Percentiles rank a stretch among this genome's conserved stretches.
Evolutionary conservation across 2,329 filamentous ascomycete species (phyloP).

Genomic region (Elsinoe necatrix): DNA sequence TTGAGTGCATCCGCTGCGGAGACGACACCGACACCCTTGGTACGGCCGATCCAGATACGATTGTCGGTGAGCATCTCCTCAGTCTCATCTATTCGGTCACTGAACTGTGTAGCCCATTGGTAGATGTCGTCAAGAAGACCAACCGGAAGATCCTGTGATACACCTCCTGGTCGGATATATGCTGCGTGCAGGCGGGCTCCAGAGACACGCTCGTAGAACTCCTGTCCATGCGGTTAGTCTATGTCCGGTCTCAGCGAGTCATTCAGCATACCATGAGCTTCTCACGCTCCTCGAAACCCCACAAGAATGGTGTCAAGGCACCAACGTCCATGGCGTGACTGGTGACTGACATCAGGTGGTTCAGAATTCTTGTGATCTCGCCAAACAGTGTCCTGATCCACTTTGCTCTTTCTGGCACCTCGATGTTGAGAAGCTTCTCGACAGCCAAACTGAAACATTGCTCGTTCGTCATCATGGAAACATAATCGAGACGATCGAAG

Average conservation of each 20-base stretch:
- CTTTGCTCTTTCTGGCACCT: constrained; percentile 91
- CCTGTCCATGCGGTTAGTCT: constrained; percentile 44
- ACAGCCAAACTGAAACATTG: constrained; percentile 93
- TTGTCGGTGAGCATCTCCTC: constrained; percentile 98
- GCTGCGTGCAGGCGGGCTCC: constrained; percentile 95
- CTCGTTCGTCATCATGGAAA: constrained; percentile 99
- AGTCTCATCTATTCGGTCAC: constrained; percentile 96
- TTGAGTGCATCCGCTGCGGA: constrained; percentile 90
- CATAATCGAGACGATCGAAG: constrained; percentile 97
- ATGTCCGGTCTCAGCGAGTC: background rate
- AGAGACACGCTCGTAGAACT: constrained; percentile 99
- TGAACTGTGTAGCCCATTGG: constrained; percentile 98
- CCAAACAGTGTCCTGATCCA: constrained; percentile 94
- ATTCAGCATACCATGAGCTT: constrained; percentile 80
- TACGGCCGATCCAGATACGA: constrained; percentile 95
- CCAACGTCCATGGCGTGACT: constrained; percentile 99
- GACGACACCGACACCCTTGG: constrained; percentile 85
- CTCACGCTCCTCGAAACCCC: constrained; percentile 99
- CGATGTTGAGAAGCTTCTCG: constrained; percentile 95
- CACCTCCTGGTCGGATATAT: constrained; percentile 92
- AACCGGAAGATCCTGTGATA: constrained; percentile 87
- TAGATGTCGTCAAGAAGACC: constrained; percentile 98
- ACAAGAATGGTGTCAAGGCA: constrained; percentile 94
- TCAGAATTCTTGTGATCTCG: constrained; percentile 87
- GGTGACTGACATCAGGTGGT: constrained; percentile 96